Base-by-base conservation (phyloP, 1,284 basidiomycete species). In the Peniophora sp. region DNA sequence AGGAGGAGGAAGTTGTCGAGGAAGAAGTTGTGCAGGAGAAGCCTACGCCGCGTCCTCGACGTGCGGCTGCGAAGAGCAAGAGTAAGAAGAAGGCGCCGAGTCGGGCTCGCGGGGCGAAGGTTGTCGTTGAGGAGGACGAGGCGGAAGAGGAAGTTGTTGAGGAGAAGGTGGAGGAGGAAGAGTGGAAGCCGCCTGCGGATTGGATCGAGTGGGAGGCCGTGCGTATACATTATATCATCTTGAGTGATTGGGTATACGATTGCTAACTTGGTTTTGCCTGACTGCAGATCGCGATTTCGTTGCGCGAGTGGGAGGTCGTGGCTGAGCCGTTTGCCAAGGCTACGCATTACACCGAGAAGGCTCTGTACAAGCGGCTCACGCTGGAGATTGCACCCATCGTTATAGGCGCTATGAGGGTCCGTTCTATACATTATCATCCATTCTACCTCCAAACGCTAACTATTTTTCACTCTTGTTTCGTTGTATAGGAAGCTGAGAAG, bases 121-220 rank as follows among this genome's bases (percentile, higher is more conserved):
- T 8, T n/a, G 38, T 77, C 6, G 59, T 83, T 51, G 80, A 82
- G 61, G 75, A 70, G 48, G 81, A 80, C 52, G 68, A 68, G 19
- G 77, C 53, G 34, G 56, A 55, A 24, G 50, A 60, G 17, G 55
- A 58, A 27, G 62, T 63, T 23, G 59, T 62, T 17, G 54, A 56
- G 27, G 58, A 59, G n/a, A 47, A 51, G 32, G 52, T 56, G 41
- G n/a, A 53, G 14, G 57, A 57, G 25, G 57, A 59, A 3, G 53
- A 58, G 53, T 57, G 47, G 51, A 48, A 25, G 32, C 53, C 53
- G 34, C 77, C 75, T 2, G 70, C 69, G 3, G 76, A 77, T 54
- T 86, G 91, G 59, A 67, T 90, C 50, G 87, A 89, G 63, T 92
- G 90, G 90, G 88, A 92, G 68, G 85, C 85, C 59, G 89, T 90